Evolutionary conservation across 306 rosid genomes (phyloP), one percentile per base, ranked within the genome.

Genomic region (Trifolium fragiferum): DNA sequence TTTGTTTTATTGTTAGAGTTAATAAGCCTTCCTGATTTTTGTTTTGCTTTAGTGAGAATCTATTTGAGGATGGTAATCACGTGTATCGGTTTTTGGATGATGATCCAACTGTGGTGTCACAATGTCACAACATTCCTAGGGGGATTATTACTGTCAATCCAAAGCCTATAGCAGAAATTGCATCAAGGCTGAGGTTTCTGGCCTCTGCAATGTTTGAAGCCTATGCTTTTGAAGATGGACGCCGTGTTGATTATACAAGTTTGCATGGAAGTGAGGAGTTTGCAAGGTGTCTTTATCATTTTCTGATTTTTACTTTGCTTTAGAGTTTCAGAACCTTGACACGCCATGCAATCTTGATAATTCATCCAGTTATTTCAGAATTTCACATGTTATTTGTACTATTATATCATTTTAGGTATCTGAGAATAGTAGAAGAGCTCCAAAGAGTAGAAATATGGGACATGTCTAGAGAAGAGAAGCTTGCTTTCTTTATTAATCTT

Each of bases 341-440:
- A 25, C 46, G 50, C 21, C 75, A 32, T 73, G 14, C 46, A 44
- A 70, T 74, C 57, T 59, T 71, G 78, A 62, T 65, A 12, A 43
- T 40, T 15, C n/a, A 50, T 69, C 51, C 46, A 20, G 47, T 68
- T 41, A 66, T 72, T 70, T 18, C 51, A 2, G 21, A 35, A 57
- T 20, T 76, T 43, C 62, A 25, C 41, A 40, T 21, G 6, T 49
- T 79, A 72, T 30, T 55, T 64, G n/a, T 76, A 15, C 50, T 65
- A 51, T 46, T 66, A 13, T 66, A 15, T 73, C 57, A 54, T 82
- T 83, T 46, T 73, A 94, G 98, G 86, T 94, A 88, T 76, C 71
- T 89, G 90, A 91, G 98, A 90, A 89, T 78, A 70, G 88, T 90
- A 7, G 96, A 89, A 81, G 98, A 91, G 91, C 96, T 93, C 60